These are phyloP conservation scores for Mixia osmundae DNA, from an alignment of 1,284 basidiomycete species.

Conservation along the genomic window DNA sequence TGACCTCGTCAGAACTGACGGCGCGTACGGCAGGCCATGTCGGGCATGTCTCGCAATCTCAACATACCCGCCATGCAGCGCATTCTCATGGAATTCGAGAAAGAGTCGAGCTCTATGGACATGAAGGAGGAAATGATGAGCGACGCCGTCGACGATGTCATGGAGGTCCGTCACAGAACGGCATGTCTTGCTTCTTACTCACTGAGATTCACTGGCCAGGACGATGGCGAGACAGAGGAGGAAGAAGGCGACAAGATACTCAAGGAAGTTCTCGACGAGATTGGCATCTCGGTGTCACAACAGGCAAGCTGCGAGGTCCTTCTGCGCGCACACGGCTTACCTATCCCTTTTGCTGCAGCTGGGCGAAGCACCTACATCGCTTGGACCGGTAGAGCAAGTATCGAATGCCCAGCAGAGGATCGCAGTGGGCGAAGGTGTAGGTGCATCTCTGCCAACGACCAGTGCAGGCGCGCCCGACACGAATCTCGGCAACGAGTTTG, in stretches of 20 bases:
- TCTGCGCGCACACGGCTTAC: neutral
- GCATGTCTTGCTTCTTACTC: neutral
- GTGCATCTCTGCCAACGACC: slow-evolving; percentile 17
- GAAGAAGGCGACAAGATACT: slow-evolving; percentile 89
- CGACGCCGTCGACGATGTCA: slow-evolving; percentile 91
- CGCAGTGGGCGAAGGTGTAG: slow-evolving; percentile 43
- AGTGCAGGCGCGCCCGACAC: slow-evolving; percentile 28
- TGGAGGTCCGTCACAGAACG: slow-evolving; percentile 45
- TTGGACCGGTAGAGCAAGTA: slow-evolving; percentile 34
- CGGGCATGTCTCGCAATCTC: slow-evolving; percentile 83
- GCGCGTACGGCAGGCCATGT: slow-evolving; percentile 55
- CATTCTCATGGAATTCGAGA: slow-evolving; percentile 96
- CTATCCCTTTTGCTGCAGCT: slow-evolving; percentile 31
- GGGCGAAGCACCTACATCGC: slow-evolving; percentile 54
- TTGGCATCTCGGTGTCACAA: slow-evolving; percentile 76
- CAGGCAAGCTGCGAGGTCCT: slow-evolving; percentile 32
- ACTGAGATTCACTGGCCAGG: too few relatives aligned
- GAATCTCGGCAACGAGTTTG: slow-evolving; percentile 38
- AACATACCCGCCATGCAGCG: slow-evolving; percentile 85
- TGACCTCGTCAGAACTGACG: neutral
- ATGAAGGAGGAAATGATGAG: slow-evolving; percentile 99
- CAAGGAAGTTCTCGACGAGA: slow-evolving; percentile 90
- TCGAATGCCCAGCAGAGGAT: slow-evolving; percentile 46
- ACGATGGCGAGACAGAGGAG: slow-evolving; percentile 63
- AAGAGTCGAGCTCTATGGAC: slow-evolving; percentile 92